Conservation (phyloP, 192 early-diverging fungal species). For the Backusella morwellensis region DNA sequence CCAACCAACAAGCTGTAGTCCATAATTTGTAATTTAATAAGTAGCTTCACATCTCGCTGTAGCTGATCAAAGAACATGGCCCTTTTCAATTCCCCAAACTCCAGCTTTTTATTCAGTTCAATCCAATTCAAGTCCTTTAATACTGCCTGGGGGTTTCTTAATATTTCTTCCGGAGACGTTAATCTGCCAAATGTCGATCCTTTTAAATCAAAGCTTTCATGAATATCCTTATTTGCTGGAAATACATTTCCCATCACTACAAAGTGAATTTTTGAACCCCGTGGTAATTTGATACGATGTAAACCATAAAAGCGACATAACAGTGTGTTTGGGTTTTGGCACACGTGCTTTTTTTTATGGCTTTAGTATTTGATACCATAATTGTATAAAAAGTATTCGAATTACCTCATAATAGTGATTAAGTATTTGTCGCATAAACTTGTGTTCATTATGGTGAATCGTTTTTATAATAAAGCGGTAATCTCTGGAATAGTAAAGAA, state of each 20-base stretch:
- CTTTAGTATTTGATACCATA: not conserved
- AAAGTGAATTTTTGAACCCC: conserved; percentile 92
- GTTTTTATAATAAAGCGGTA: conserved; percentile 99
- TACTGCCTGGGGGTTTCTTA: conserved; percentile 79
- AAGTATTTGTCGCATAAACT: conserved; percentile 86
- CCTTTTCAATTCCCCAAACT: conserved; percentile 81
- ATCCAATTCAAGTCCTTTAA: conserved; percentile 98
- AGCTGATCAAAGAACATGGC: conserved; percentile 79
- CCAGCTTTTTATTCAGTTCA: conserved; percentile 63
- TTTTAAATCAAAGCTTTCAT: conserved; percentile 95
- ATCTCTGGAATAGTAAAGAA: conserved; percentile 98
- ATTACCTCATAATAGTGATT: conserved; percentile 80
- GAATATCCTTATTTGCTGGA: conserved; percentile 96
- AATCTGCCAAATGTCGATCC: conserved; percentile 87
- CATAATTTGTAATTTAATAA: conserved; percentile 85
- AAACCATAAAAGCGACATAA: conserved; percentile 93
- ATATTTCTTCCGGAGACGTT: conserved; percentile 70
- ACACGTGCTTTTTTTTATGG: conserved; percentile 59
- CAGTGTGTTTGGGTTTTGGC: conserved; percentile 85
- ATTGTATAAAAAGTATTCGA: not conserved
- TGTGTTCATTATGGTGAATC: conserved; percentile 92
- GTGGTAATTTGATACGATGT: conserved; percentile 93
- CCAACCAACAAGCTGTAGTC: conserved; percentile 96
- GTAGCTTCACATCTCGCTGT: conserved; percentile 79
- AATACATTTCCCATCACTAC: conserved; percentile 99